phyloP scores from a whole-genome alignment of 495 filamentous ascomycete genomes.

The Aspergillus steynii region DNA sequence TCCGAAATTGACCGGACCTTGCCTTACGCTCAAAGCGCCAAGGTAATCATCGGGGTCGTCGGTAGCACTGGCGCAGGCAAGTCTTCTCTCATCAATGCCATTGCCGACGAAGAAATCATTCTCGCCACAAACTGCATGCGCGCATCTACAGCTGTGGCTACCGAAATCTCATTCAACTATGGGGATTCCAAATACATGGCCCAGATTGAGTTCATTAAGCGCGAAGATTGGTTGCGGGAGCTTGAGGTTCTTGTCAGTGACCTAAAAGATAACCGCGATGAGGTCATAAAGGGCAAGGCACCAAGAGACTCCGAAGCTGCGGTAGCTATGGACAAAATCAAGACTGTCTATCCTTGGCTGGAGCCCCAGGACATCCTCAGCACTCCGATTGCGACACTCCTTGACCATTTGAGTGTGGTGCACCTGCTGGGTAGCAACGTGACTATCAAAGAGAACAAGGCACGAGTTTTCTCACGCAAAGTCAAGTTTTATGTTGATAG shows the following conservation, averaged over 20 bases:
- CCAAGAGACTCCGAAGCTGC: slow-evolving; percentile 53
- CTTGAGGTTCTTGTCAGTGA: slow-evolving; percentile 49
- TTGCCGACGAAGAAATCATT: slow-evolving; percentile 55
- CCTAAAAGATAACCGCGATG: slow-evolving; percentile 46
- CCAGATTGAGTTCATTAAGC: slow-evolving; percentile 63
- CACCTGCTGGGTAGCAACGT: no score
- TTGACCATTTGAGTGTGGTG: no score
- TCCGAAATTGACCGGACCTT: background rate
- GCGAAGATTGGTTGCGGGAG: slow-evolving; percentile 59
- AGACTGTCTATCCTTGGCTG: slow-evolving; percentile 57
- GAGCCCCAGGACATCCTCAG: background rate
- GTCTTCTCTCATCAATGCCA: slow-evolving; percentile 59
- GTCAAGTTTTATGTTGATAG: no score
- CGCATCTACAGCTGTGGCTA: slow-evolving; percentile 67
- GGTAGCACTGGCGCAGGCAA: slow-evolving; percentile 62
- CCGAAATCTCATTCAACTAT: slow-evolving; percentile 65
- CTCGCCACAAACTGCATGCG: slow-evolving; percentile 60
- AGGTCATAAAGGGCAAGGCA: slow-evolving; percentile 42
- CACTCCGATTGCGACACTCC: no score
- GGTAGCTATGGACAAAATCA: slow-evolving; percentile 64
- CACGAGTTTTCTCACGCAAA: no score
- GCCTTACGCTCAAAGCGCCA: slow-evolving; percentile 29
- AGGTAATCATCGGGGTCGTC: slow-evolving; percentile 56
- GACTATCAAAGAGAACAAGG: no score
- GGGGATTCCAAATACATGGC: slow-evolving; percentile 54